Base-by-base conservation (phyloP, 257 asterid genomes). In the Nicotiana attenuata region DNA sequence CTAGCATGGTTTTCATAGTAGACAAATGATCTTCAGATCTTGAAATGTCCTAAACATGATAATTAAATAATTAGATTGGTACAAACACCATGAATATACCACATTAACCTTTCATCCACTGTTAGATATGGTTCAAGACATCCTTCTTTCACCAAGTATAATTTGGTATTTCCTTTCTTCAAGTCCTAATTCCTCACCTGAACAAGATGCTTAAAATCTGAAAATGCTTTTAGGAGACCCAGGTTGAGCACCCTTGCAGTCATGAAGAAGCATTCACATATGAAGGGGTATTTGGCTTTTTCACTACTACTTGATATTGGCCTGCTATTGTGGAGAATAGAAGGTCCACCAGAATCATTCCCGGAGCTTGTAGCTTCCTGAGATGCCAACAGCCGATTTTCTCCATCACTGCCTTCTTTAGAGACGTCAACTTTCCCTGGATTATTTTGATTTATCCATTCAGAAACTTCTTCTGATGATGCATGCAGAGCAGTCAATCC, bases 191-290 rank as follows among this genome's bases (percentile, higher is more conserved):
- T 78, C 24, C 68, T 80, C 83, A 96, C 99, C 99, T 96, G 97
- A 87, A 90, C 97, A 63, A 96, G 98, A 89, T 93, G 96, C 86
- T 94, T 94, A 86, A 91, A 94, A 88, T 96, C 99, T 26, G 97
- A 93, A 88, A 92, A 92, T 85, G 97, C 98, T 88, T 96, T 94
- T 77, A 96, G 89, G 86, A 96, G 86, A 29, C 99, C 99, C 87
- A 96, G 88, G 90, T 91, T 94, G 78, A 96, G 95, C 81, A 93
- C 97, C 87, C 98, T 89, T 65, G 99, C 94, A 47, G 98, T 96
- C 99, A 96, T 96, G 90, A 94, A 96, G 91, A 96, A 96, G 90
- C 98, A 96, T 89, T 96, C 99, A 86, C 97, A 94, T 87, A 94
- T 92, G 87, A 94, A 96, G 67, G 98, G 82, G 86, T 87, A 94